Percentiles rank a stretch among this genome's conserved stretches.
These are phyloP conservation scores for Allium cepa DNA, from an alignment of 106 monocot genomes.

Conservation along the genomic window DNA sequence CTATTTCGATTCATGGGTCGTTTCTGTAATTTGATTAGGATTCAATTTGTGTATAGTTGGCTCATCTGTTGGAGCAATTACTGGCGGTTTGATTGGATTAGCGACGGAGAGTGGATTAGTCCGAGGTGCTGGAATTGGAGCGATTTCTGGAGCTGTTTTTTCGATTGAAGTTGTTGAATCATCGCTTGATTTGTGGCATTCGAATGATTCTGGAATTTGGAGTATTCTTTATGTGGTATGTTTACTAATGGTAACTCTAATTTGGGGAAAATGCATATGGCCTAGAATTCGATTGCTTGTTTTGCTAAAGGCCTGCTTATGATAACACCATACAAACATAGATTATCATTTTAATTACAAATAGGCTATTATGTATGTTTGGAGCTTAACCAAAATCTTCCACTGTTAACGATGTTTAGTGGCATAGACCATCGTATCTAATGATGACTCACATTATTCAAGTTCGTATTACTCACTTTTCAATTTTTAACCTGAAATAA, in stretches of 20 bases:
- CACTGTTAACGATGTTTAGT: no score
- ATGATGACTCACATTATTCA: no score
- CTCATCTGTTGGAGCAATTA: slow-evolving; percentile 27
- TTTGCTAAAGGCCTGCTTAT: no score
- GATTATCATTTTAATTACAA: no score
- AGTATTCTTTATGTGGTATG: slow-evolving; percentile 33
- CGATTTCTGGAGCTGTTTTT: slow-evolving; percentile 51
- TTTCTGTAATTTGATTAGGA: not conserved
- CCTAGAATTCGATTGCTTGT: no score
- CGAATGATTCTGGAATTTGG: slow-evolving; percentile 29
- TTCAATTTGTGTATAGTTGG: slow-evolving; percentile 25
- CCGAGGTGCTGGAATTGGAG: slow-evolving; percentile 41
- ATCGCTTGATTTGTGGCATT: slow-evolving; percentile 32
- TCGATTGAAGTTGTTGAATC: slow-evolving; percentile 47
- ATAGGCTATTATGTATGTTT: no score
- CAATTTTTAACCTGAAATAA: no score
- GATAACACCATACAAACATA: no score
- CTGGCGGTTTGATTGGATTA: slow-evolving; percentile 34
- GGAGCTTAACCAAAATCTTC: no score
- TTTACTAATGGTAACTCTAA: not conserved
- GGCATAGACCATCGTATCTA: no score
- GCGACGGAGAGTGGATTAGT: slow-evolving; percentile 36
- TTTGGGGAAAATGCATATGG: not conserved
- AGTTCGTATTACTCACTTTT: no score
- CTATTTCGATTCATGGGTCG: no score